Evolutionary conservation across 805 yeast species (phyloP).

Genomic region (Pichia exigua): DNA sequence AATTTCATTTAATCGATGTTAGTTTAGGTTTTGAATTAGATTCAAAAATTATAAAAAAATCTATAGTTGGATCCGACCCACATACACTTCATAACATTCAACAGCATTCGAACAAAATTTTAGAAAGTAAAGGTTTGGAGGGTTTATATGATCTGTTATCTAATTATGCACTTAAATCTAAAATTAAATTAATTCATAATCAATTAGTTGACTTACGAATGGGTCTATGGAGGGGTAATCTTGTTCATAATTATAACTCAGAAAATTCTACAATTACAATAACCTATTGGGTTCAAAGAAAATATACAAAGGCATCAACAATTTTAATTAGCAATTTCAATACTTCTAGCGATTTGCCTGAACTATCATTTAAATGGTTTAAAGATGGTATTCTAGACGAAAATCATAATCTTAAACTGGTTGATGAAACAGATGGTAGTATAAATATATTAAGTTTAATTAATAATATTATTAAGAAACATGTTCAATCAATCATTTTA

Average conservation of each 20-base stretch:
- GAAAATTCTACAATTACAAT: constrained; percentile 47
- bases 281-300: constrained; percentile 57
- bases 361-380: constrained; percentile 52
- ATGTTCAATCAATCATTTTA: constrained; percentile 30
- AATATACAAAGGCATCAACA: constrained; percentile 38
- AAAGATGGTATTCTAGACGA: constrained; percentile 38
- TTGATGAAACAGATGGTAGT: constrained; percentile 24
- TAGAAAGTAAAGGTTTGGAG: constrained; percentile 37
- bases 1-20: constrained; percentile 74
- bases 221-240: constrained; percentile 50
- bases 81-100: constrained; percentile 40
- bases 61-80: constrained; percentile 24
- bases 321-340: constrained; percentile 54
- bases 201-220: constrained; percentile 46
- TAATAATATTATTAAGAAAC: constrained; percentile 32
- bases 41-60: constrained; percentile 24
- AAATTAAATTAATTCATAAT: constrained; percentile 50
- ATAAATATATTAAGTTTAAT: constrained; percentile 33
- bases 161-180: constrained; percentile 55
- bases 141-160: constrained; percentile 53
- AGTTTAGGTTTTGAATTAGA: constrained; percentile 49
- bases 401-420: constrained; percentile 23
- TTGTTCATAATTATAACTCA: constrained; percentile 50
- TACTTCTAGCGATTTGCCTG: constrained; percentile 25
- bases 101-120: constrained; percentile 43